phyloP scores from a whole-genome alignment of 352 stramenopile species.

The Globisporangium nagaii region DNA sequence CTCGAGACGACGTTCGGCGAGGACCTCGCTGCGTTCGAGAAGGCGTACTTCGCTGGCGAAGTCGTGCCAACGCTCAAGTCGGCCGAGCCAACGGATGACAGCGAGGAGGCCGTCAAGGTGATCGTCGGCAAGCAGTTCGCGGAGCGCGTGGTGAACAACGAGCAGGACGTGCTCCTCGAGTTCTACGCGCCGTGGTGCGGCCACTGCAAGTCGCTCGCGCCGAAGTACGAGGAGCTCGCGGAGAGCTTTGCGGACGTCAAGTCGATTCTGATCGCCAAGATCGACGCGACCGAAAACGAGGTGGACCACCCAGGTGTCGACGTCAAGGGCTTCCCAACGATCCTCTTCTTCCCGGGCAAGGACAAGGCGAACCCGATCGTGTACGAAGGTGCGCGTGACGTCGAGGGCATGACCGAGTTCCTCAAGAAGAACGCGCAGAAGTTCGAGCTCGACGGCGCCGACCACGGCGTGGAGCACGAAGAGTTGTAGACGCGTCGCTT shows the following conservation, averaged over 20 bases:
- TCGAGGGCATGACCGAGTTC: conserved; percentile 82
- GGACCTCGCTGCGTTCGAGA: conserved; percentile 72
- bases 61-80: conserved; percentile 91
- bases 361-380: conserved; percentile 82
- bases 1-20: conserved; percentile 36
- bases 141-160: conserved; percentile 81
- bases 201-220: conserved; percentile 82
- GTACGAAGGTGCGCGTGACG: conserved; percentile 82
- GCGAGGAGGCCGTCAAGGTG: conserved; percentile 86
- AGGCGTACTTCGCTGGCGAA: conserved; percentile 81
- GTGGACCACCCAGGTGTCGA: conserved; percentile 88
- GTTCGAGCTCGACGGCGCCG: conserved; percentile 61
- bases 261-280: conserved; percentile 93
- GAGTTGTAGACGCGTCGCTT: conserved; percentile 36
- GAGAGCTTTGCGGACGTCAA: conserved; percentile 87
- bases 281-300: conserved; percentile 95
- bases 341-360: conserved; percentile 93
- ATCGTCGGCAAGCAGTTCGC: conserved; percentile 91
- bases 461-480: conserved; percentile 60
- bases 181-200: conserved; percentile 83
- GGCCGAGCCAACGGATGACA: conserved; percentile 85
- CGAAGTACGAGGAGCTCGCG: conserved; percentile 89
- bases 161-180: conserved; percentile 85
- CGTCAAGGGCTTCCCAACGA: conserved; percentile 92
- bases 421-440: conserved; percentile 86